Percentiles rank a stretch among this genome's conserved stretches.
These are phyloP conservation scores for Malus fusca DNA, from an alignment of 306 rosid genomes.

Conservation along the genomic window DNA sequence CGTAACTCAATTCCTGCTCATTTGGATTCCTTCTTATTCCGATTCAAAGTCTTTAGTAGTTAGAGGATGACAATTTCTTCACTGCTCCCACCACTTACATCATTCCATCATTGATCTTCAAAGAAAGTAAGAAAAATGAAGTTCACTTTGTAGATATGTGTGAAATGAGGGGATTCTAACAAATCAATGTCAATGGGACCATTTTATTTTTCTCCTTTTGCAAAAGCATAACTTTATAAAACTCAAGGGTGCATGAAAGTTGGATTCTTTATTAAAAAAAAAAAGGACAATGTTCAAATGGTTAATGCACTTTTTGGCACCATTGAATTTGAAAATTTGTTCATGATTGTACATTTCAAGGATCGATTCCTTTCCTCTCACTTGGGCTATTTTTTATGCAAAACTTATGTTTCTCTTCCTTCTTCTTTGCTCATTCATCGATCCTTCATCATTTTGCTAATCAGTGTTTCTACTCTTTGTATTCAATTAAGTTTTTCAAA, in stretches of 20 bases:
- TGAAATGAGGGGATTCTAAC: neutral
- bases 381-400: slow-evolving; percentile 20
- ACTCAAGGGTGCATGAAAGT: neutral
- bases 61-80: neutral
- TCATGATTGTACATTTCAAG: slow-evolving; percentile 10
- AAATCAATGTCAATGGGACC: neutral
- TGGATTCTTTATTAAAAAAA: neutral
- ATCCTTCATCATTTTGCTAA: neutral
- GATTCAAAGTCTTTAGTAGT: too few relatives aligned
- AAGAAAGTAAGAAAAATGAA: neutral
- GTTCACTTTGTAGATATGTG: neutral
- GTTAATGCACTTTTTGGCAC: slow-evolving; percentile 43
- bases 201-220: neutral
- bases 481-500: neutral
- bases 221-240: neutral
- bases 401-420: slow-evolving; percentile 5
- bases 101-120: neutral
- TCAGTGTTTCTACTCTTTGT: neutral
- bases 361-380: slow-evolving; percentile 25
- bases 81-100: neutral
- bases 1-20: too few relatives aligned
- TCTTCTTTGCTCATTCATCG: neutral
- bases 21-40: too few relatives aligned
- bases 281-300: neutral
- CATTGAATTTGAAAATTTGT: slow-evolving; percentile 32